Conservation (phyloP, 768 basidiomycete species). For the Artomyces pyxidatus region DNA sequence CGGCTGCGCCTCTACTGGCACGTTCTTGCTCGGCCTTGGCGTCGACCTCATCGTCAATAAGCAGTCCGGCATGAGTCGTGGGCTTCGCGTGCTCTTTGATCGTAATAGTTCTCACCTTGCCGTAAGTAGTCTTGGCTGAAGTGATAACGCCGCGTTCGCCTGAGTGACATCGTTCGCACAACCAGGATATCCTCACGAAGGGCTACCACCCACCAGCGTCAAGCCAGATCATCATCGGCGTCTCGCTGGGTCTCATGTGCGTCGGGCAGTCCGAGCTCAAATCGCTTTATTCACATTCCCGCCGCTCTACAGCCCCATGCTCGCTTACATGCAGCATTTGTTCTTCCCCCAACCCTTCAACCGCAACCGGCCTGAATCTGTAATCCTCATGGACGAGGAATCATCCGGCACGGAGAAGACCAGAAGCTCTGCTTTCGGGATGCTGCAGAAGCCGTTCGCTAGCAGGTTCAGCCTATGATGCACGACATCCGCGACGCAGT, state of each 20-base stretch:
- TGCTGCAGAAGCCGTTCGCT: neutral
- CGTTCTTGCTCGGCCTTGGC: constrained; percentile 50
- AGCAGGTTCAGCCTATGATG: neutral
- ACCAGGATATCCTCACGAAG: constrained; percentile 41
- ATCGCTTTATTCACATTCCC: neutral
- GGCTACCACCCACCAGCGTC: constrained; percentile 44
- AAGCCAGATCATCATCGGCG: constrained; percentile 43
- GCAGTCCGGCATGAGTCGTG: constrained; percentile 56
- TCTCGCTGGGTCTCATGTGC: constrained; percentile 49
- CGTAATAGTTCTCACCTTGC: constrained; percentile 48
- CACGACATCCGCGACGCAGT: neutral
- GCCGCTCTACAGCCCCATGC: constrained; percentile 32
- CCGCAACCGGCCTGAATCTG: constrained; percentile 8
- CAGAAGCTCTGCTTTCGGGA: neutral
- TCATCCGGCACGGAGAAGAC: neutral
- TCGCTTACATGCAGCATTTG: constrained; percentile 47
- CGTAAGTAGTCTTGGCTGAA: constrained; percentile 27
- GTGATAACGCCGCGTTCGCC: neutral
- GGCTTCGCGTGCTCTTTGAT: constrained; percentile 57
- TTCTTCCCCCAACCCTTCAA: constrained; percentile 44
- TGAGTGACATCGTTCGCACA: constrained; percentile 4
- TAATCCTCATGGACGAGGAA: neutral
- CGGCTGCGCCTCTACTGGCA: constrained; percentile 48
- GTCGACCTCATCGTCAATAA: constrained; percentile 48
- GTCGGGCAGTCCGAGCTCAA: too few relatives aligned